Base-by-base conservation (phyloP, 768 basidiomycete genomes). In the Psilocybe tampanensis region DNA sequence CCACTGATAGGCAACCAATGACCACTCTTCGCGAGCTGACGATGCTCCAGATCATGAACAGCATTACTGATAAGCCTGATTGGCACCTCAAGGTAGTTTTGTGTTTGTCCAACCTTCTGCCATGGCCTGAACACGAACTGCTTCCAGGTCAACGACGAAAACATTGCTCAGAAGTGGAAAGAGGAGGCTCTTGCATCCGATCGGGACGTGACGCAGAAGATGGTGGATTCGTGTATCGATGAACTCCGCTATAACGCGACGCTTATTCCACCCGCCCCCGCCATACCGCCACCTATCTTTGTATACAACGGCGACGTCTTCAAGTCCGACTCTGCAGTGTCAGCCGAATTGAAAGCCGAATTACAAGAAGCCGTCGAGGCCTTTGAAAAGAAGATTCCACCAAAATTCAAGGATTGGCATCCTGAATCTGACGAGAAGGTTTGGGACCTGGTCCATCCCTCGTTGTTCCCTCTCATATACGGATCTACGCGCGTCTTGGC, bases 331-430 rank as follows among this genome's bases (percentile, higher is more conserved):
- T 52, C 53, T 21, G 69, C 73, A 12, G 60, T 77, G 18, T 60
- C 73, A 0, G 19, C 23, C 2, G 53, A 66, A 8, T 44, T 74
- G 18, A 64, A 62, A 18, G 44, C 58, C 8, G 58, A 47, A 21
- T 64, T 77, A 6, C 60, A 68, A 15, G 36, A 60, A 7, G 72
- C 62, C n/a, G 63, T 69, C n/a, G 51, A 45, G 7, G 22, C 52
- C 4, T 74, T 80, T 32, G 76, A 81, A 59, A 58, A 70, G 45
- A 67, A 49, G 15, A 62, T 76, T 7, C 71, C 74, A 0, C 73
- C 70, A 6, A 64, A 64, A 0, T 23, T 68, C 49, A 74, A 71
- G 39, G 79, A 81, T 60, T 81, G 79, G 80, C 79, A 80, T 59
- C 80, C 80, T 4, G 68, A 70, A 2, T 76, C 77, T 1, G 68